phyloP scores from a whole-genome alignment of 352 stramenopile genomes.

The Globisporangium echinulatum region DNA sequence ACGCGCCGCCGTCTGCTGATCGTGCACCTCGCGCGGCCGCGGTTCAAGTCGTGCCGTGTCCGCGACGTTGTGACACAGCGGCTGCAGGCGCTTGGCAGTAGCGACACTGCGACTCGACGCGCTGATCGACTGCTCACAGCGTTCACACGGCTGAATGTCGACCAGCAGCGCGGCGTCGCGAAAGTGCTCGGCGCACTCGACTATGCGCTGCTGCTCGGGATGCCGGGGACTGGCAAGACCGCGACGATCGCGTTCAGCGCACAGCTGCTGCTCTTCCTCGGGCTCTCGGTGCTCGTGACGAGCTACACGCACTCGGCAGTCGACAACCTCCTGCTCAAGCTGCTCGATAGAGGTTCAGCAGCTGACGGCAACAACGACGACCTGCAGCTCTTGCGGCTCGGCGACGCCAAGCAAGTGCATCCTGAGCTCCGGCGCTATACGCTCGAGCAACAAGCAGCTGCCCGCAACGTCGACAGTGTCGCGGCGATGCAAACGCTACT shows the following conservation, averaged over 20 bases:
- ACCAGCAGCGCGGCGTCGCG: slow-evolving; percentile 65
- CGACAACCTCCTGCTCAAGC: slow-evolving; percentile 96
- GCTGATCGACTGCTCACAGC: slow-evolving; percentile 30
- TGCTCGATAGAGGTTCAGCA: slow-evolving; percentile 29
- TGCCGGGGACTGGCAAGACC: slow-evolving; percentile 96
- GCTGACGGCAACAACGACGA: slow-evolving; percentile 13
- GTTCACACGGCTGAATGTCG: slow-evolving; percentile 63
- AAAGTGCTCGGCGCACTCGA: slow-evolving; percentile 88
- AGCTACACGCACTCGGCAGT: slow-evolving; percentile 98
- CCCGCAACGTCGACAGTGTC: slow-evolving; percentile 29
- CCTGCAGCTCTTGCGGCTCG: slow-evolving; percentile 72
- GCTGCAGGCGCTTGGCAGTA: slow-evolving; percentile 6
- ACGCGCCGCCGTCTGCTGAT: slow-evolving; percentile 50
- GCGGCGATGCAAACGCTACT: slow-evolving; percentile 44
- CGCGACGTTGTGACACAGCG: slow-evolving; percentile 34
- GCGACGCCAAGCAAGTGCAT: slow-evolving; percentile 64
- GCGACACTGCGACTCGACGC: slow-evolving; percentile 7
- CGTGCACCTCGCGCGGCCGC: slow-evolving; percentile 50
- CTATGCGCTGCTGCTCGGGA: slow-evolving; percentile 93
- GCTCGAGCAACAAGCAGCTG: slow-evolving; percentile 28
- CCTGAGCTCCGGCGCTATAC: slow-evolving; percentile 53
- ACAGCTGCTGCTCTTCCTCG: slow-evolving; percentile 85
- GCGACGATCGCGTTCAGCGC: slow-evolving; percentile 94
- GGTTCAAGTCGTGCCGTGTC: slow-evolving; percentile 48
- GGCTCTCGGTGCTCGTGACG: slow-evolving; percentile 93